Conservation (phyloP, 257 asterid species). For the Solanum microdontum region DNA sequence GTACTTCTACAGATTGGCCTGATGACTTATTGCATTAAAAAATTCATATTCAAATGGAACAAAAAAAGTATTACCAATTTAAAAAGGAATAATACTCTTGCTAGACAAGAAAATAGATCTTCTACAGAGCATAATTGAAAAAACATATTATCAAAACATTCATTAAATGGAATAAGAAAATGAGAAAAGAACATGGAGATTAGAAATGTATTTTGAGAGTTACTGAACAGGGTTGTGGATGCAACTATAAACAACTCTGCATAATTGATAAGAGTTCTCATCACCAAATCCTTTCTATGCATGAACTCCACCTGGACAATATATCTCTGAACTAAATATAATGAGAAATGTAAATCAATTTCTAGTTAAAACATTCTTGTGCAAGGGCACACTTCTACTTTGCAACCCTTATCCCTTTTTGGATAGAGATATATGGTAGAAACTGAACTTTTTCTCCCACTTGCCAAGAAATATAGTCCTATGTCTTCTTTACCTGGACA, state of each 20-base stretch:
- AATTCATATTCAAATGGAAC: too few species aligned
- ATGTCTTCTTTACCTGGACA: too few species aligned
- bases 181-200: background rate
- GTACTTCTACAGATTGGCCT: too few species aligned
- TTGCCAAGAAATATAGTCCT: background rate
- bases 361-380: background rate
- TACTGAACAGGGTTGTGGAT: background rate
- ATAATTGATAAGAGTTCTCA: slow-evolving; percentile 37
- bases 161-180: background rate
- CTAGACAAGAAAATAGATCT: background rate
- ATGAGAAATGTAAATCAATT: background rate
- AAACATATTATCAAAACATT: background rate
- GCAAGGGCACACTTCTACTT: background rate
- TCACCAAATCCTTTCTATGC: slow-evolving; percentile 13
- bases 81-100: background rate
- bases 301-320: slow-evolving; percentile 29
- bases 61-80: background rate
- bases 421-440: background rate
- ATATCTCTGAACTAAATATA: slow-evolving; percentile 32
- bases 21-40: too few species aligned
- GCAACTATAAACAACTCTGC: slow-evolving; percentile 31
- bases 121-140: background rate
- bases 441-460: background rate
- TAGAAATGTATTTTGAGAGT: background rate
- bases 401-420: background rate